A percentile compares a stretch with the other conserved stretches of the same genome.
phyloP scores from a whole-genome alignment of 73 alveolate genomes.

The Symbiodinium pilosum region DNA sequence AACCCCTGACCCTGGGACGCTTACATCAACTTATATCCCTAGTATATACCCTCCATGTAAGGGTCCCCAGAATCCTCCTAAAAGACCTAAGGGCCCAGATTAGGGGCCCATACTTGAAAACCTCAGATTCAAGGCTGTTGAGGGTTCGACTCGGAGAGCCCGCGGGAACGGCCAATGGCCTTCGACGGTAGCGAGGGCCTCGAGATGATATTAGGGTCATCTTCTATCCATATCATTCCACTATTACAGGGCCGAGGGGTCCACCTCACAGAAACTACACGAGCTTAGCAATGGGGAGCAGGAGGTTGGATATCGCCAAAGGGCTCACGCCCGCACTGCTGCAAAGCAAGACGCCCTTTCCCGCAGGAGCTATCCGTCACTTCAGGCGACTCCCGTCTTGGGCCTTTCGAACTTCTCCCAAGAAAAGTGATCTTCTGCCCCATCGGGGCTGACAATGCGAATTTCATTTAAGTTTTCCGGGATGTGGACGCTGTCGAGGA shows the following conservation, averaged over 20 bases:
- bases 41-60: too few species aligned
- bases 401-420: background rate
- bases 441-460: constrained; percentile 1
- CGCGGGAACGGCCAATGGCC: background rate
- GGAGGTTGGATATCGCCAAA: background rate
- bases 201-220: background rate
- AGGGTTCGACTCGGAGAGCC: too few species aligned
- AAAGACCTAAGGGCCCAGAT: too few species aligned
- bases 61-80: too few species aligned
- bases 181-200: constrained; percentile 8
- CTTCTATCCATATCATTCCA: too few species aligned
- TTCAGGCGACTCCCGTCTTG: constrained; percentile 3
- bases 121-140: too few species aligned
- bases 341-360: background rate
- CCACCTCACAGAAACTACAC: too few species aligned
- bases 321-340: background rate
- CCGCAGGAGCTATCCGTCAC: background rate
- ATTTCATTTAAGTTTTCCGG: background rate
- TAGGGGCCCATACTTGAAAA: too few species aligned
- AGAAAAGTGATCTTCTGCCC: background rate
- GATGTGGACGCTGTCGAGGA: background rate
- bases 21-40: too few species aligned
- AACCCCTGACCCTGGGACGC: too few species aligned
- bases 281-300: background rate
- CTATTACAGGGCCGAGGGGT: too few species aligned